Evolutionary conservation across 352 stramenopile genomes (phyloP), one percentile per base, ranked within the genome.

Genomic region (Pythium vanterpoolii): DNA sequence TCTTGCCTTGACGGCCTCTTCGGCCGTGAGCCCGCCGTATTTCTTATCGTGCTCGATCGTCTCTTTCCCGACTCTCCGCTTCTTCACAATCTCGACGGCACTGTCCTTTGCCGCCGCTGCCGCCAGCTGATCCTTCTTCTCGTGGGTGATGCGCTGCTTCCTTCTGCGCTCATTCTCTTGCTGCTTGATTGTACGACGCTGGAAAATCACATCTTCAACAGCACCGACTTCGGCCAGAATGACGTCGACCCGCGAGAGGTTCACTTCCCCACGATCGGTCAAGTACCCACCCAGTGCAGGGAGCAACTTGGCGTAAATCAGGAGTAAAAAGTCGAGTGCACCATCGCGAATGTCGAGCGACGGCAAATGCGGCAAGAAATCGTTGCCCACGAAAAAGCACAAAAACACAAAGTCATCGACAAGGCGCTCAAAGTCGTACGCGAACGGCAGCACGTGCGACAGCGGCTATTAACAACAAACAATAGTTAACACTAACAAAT

Each of bases 321-420:
- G 95, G 31, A 99, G 96, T 24, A 99, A 73, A 64, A 98, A 98
- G 74, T 99, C 96, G 34, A 99, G 71, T 1, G 93, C 97, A n/a
- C 97, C 96, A 68, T 99, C 97, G 44, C 96, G 90, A 80, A 99
- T 99, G 67, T 99, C 97, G 30, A 99, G 83, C 53, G 87, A 98
- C 7, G 97, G 97, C 42, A 99, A 72, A 73, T 99, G 97, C 36
- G 97, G 97, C 58, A 99, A 74, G 74, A 99, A 99, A 85, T 99
- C 97, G 80, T 99, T 99, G 1, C 97, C 97, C 3, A 99, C 96
- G 70, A 99, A 99, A 76, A 99, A 99, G 77, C 96, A 99, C 36
- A 99, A 75, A 76, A 99, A 99, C 10, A 99, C 96, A 74, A 99
- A 97, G 77, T 99, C 98, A 74, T 99, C 97, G 33, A 99, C 75